phyloP scores from a whole-genome alignment of 148 eudicot genomes.

The Selenicereus undatus region DNA sequence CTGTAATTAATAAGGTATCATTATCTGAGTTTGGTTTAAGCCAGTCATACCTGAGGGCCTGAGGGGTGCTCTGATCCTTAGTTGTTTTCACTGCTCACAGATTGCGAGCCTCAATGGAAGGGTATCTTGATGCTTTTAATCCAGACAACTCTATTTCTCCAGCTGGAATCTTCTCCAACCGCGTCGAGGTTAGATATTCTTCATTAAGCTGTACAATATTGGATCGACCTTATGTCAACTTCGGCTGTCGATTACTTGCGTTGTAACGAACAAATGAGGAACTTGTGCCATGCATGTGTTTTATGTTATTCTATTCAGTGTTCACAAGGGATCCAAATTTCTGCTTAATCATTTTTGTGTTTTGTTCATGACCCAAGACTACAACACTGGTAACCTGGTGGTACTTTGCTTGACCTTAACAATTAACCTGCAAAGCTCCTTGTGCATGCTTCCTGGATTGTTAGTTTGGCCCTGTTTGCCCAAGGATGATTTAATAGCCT shows the following conservation, averaged over 20 bases:
- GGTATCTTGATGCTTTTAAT: constrained; percentile 71
- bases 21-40: background rate
- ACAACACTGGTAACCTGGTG: background rate
- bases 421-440: no score
- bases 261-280: background rate
- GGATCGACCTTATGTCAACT: background rate
- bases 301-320: background rate
- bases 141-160: constrained; percentile 73
- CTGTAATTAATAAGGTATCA: background rate
- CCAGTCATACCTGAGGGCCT: constrained; percentile 9
- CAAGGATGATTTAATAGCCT: background rate
- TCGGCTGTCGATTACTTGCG: background rate
- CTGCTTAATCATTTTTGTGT: background rate
- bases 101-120: constrained; percentile 88
- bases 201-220: constrained; percentile 14
- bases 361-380: background rate
- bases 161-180: constrained; percentile 77
- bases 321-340: background rate
- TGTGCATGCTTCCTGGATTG: no score
- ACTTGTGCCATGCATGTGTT: background rate
- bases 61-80: constrained; percentile 14
- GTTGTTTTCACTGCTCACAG: constrained; percentile 34
- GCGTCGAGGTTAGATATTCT: constrained; percentile 60
- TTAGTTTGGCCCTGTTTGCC: no score
- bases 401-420: no score